These are phyloP conservation scores for Colletotrichum lindemuthianum DNA, from an alignment of 2,329 filamentous ascomycete genomes.

Conservation along the genomic window DNA sequence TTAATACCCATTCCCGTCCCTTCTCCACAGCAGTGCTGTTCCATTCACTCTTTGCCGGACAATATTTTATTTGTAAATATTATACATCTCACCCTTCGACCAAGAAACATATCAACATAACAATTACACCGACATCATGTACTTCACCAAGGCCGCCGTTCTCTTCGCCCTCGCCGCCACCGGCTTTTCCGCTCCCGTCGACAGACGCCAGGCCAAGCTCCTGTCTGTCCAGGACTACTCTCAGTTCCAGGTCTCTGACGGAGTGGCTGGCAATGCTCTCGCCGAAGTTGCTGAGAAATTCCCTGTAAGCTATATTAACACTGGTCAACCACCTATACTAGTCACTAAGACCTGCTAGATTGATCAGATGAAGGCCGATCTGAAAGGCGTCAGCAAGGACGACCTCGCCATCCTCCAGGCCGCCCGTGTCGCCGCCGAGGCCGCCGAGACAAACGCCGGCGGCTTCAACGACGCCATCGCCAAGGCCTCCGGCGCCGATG, in stretches of 20 bases:
- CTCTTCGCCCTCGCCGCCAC: constrained; percentile 47
- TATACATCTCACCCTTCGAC: constrained; percentile 19
- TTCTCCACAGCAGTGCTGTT: constrained; percentile 32
- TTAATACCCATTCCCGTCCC: constrained; percentile 14
- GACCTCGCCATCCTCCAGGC: constrained; percentile 63
- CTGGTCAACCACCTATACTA: too few species aligned
- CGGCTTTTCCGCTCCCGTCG: constrained; percentile 44
- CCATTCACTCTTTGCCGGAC: constrained; percentile 20
- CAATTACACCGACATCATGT: constrained; percentile 44
- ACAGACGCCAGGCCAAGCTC: constrained; percentile 39
- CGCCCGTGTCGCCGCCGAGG: constrained; percentile 60
- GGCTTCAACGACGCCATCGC: constrained; percentile 65
- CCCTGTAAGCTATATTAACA: constrained; percentile 49
- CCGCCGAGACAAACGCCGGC: constrained; percentile 56
- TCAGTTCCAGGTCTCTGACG: constrained; percentile 58
- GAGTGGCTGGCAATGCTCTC: constrained; percentile 62
- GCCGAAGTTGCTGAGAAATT: constrained; percentile 64
- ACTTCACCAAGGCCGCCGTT: constrained; percentile 49
- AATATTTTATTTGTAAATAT: constrained; percentile 22
- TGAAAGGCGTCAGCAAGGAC: constrained; percentile 55
- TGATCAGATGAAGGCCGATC: constrained; percentile 45
- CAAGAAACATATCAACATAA: constrained; percentile 33
- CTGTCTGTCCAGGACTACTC: constrained; percentile 32
- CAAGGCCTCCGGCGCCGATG: constrained; percentile 53
- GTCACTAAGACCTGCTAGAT: constrained; percentile 13